phyloP scores from a whole-genome alignment of 2,329 filamentous ascomycete genomes.

The Scorias spongiosa region DNA sequence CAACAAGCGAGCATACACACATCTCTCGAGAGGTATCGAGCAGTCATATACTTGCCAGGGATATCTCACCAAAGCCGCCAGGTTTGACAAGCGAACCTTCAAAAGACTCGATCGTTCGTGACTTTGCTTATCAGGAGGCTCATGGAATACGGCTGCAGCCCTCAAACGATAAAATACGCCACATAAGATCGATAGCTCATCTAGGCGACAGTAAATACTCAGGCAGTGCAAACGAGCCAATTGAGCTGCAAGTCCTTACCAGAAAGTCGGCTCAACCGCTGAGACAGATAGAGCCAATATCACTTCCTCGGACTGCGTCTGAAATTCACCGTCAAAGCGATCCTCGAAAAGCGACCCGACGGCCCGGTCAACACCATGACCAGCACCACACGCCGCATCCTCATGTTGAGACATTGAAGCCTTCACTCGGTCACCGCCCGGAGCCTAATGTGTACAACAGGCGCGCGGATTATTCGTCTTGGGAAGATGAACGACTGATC shows the following conservation, averaged over 20 bases:
- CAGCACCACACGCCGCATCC: neutral
- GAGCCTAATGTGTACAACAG: no score
- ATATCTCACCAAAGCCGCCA: neutral
- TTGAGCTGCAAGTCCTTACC: no score
- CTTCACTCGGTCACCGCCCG: no score
- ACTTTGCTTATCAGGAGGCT: neutral
- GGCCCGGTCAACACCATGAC: neutral
- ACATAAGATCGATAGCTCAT: no score
- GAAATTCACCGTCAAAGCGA: neutral
- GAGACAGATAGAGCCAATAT: neutral
- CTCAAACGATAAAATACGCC: neutral
- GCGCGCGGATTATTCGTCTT: no score
- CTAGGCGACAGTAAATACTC: no score
- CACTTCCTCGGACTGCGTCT: neutral
- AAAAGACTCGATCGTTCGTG: neutral
- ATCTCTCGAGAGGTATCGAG: no score
- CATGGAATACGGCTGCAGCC: neutral
- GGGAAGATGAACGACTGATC: no score
- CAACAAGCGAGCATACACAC: no score
- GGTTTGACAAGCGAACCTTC: neutral
- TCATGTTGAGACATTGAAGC: neutral
- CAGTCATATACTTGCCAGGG: no score
- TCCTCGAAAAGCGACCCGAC: neutral
- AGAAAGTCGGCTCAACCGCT: neutral
- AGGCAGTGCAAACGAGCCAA: no score